phyloP scores from a whole-genome alignment of 2,329 filamentous ascomycete genomes.

The Penicillium sp. region DNA sequence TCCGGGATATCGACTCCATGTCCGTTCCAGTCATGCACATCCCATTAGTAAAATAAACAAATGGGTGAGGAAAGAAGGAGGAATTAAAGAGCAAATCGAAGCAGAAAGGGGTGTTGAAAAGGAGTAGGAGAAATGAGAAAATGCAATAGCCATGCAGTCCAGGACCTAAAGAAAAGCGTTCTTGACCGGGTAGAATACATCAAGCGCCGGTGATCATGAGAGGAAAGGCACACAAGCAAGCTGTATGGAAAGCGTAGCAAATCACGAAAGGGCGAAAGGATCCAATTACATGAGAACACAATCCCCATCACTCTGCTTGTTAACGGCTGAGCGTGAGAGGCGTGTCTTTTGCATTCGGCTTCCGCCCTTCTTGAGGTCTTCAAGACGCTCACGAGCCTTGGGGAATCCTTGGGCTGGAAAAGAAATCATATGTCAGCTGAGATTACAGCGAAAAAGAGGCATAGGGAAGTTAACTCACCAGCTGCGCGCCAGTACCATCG shows the following conservation, averaged over 20 bases:
- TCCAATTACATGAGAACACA: conserved; percentile 55
- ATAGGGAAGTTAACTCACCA: conserved; percentile 60
- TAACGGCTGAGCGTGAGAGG: conserved; percentile 77
- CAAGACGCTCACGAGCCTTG: conserved; percentile 86
- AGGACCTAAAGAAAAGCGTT: conserved; percentile 1
- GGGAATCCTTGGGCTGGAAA: conserved; percentile 81
- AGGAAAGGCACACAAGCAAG: conserved; percentile 10
- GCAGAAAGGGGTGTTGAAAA: neutral
- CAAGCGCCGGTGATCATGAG: conserved; percentile 18
- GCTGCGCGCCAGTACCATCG: conserved; percentile 97
- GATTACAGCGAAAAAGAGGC: neutral
- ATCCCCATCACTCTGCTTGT: conserved; percentile 84
- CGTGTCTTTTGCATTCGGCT: conserved; percentile 69
- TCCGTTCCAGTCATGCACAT: conserved; percentile 15
- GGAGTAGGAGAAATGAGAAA: neutral
- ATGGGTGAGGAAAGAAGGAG: neutral
- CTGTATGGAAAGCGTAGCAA: neutral
- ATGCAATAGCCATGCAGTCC: conserved; percentile 13
- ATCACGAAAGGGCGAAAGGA: neutral
- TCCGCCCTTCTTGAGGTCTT: conserved; percentile 82
- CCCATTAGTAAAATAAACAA: conserved; percentile 1
- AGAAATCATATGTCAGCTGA: conserved; percentile 7
- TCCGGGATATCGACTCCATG: conserved; percentile 8
- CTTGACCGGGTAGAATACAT: conserved; percentile 5
- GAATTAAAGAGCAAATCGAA: neutral